Base-by-base conservation (phyloP, 306 rosid genomes). In the Vicia faba region DNA sequence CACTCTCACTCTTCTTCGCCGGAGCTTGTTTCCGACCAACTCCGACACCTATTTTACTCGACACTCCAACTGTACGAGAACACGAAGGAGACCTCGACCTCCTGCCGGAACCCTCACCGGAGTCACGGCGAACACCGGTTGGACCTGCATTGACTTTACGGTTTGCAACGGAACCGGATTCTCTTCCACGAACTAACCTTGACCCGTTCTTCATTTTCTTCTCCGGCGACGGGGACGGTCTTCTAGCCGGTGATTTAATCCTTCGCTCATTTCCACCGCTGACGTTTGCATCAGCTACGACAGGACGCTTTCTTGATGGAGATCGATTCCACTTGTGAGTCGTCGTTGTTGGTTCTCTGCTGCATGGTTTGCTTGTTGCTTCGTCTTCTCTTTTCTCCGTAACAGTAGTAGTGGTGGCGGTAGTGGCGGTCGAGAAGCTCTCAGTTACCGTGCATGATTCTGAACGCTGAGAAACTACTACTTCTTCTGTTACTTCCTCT, bases 1-100 rank as follows among this genome's bases (percentile, higher is more conserved):
- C 68, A 53, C 61, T 1, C 20, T 31, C 61, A 44, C 54, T 35
- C 18, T 66, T 35, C 73, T 66, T 58, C 10, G 72, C 25, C 8
- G 76, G 66, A 36, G 69, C 64, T 7, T 74, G 73, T 20, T 65
- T 83, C 80, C 79, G 82, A 4, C 78, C 75, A 16, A 69, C 69
- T 1, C 33, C 53, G 19, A 61, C 5, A 8, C 63, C 57, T 0
- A 29, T 75, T 54, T 75, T 70, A 5, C 65, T 35, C 31, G 36
- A 68, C 39, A 83, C 85, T 46, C 80, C 59, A 6, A 9, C 69
- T 5, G 57, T n/a, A 38, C 95, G 61, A 9, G 80, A 18, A 41
- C 70, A 72, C 9, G 99, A 84, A 50, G 97, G 99, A 12, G 97
- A 88, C 85, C 95, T 86, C 36, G 99, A 90, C 38, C 92, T 36